Evolutionary conservation across 2,329 filamentous ascomycete species (phyloP).

Genomic region (Stachybotrys echinatus): DNA sequence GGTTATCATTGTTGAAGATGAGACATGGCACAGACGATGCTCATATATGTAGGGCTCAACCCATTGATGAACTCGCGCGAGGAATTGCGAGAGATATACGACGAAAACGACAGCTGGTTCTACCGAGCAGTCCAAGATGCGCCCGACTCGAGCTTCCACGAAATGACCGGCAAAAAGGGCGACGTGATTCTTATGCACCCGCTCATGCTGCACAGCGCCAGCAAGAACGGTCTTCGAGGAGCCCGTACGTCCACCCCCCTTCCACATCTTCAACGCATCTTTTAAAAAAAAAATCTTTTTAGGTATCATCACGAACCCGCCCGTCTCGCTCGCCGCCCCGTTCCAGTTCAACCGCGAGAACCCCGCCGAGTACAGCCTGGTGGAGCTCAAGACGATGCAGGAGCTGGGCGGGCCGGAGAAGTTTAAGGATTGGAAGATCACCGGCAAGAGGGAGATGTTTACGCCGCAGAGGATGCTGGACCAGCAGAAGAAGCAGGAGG

Average conservation of each 20-base stretch:
- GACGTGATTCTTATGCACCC: conserved; percentile 58
- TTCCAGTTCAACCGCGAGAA: conserved; percentile 31
- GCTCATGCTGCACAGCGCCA: conserved; percentile 54
- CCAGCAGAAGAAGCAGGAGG: conserved; percentile 14
- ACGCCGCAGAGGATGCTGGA: conserved; percentile 29
- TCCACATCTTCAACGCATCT: no score
- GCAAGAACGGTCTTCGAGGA: conserved; percentile 15
- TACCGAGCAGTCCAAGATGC: conserved; percentile 24
- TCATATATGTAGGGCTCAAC: conserved; percentile 32
- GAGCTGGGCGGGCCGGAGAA: conserved; percentile 34
- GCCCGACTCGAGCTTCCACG: conserved; percentile 34
- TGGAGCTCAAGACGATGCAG: conserved; percentile 45
- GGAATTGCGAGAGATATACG: conserved; percentile 10
- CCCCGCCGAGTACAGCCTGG: conserved; percentile 42
- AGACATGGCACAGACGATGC: no score
- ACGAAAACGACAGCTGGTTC: conserved; percentile 44
- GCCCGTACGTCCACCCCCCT: no score
- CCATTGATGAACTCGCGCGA: conserved; percentile 57
- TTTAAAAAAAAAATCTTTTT: not conserved
- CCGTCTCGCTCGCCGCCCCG: conserved; percentile 40
- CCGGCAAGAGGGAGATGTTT: conserved; percentile 39
- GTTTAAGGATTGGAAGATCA: conserved; percentile 40
- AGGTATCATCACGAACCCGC: conserved; percentile 21
- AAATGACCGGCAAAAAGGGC: conserved; percentile 46
- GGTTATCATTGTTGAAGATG: no score